Conservation (phyloP, 2,329 filamentous ascomycete species). For the Penicillium sp. region DNA sequence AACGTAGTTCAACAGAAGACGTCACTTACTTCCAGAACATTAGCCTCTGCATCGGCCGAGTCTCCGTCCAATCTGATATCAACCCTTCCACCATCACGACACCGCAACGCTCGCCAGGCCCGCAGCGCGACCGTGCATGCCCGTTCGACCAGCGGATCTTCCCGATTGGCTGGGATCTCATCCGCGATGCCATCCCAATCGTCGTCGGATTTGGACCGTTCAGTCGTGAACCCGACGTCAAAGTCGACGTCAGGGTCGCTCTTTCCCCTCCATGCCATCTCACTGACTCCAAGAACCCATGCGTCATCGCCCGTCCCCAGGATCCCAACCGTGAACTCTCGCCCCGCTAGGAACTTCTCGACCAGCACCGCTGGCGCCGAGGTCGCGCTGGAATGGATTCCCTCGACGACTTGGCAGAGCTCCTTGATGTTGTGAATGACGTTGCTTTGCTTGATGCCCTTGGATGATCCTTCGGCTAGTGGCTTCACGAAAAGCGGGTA, state of each 20-base stretch:
- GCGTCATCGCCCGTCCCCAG: conserved; percentile 18
- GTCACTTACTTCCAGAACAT: background rate
- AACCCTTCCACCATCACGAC: background rate
- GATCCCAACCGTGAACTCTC: conserved; percentile 27
- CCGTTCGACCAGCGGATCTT: background rate
- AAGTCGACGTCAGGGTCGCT: background rate
- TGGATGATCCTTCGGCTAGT: conserved; percentile 19
- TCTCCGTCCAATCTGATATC: background rate
- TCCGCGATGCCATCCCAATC: conserved; percentile 6
- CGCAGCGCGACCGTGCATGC: background rate
- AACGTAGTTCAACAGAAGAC: background rate
- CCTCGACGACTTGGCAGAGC: conserved; percentile 7
- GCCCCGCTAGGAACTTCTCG: conserved; percentile 23
- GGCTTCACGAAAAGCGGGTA: conserved; percentile 26
- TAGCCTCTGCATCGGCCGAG: background rate
- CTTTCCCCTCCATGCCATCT: conserved; percentile 12
- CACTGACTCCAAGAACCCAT: conserved; percentile 17
- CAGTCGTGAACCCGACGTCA: background rate
- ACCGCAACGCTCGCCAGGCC: background rate
- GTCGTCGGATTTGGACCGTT: background rate
- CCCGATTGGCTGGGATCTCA: conserved; percentile 18
- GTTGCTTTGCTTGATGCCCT: conserved; percentile 12
- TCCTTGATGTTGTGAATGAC: conserved; percentile 8
- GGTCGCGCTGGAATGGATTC: conserved; percentile 13
- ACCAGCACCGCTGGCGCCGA: conserved; percentile 18